These are phyloP conservation scores for Amanita thiersii DNA, from an alignment of 768 basidiomycete species.

Conservation along the genomic window DNA sequence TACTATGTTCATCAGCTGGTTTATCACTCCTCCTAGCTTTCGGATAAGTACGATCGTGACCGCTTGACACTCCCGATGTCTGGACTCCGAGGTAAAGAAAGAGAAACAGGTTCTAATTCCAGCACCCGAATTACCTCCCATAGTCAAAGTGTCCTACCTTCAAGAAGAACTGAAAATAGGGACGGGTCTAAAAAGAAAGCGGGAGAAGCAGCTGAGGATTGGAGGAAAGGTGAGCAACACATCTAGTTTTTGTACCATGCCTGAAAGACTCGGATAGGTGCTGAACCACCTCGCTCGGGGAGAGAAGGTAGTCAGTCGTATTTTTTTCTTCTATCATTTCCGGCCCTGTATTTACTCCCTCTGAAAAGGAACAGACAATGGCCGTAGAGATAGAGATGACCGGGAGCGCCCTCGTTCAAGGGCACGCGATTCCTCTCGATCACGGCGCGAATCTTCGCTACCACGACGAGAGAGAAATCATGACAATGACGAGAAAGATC, in stretches of 20 bases:
- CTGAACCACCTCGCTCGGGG: conserved; percentile 39
- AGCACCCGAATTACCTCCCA: conserved; percentile 33
- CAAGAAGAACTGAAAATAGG: conserved; percentile 50
- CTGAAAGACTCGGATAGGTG: conserved; percentile 23
- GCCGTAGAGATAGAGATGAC: conserved; percentile 54
- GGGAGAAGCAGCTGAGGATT: conserved; percentile 74
- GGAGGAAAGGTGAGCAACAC: conserved; percentile 63
- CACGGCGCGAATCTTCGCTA: conserved; percentile 50
- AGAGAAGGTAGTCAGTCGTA: conserved; percentile 54
- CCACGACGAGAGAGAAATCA: conserved; percentile 40
- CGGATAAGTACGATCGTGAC: conserved; percentile 83
- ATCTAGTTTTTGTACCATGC: conserved; percentile 4
- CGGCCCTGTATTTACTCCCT: background rate
- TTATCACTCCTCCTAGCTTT: conserved; percentile 41
- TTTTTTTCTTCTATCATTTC: background rate
- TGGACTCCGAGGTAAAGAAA: conserved; percentile 52
- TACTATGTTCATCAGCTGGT: conserved; percentile 5
- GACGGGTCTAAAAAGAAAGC: conserved; percentile 59
- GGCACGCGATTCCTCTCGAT: conserved; percentile 52
- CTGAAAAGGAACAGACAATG: conserved; percentile 40
- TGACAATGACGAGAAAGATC: conserved; percentile 18
- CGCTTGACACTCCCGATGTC: conserved; percentile 51
- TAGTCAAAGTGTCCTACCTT: conserved; percentile 25
- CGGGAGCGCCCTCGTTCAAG: conserved; percentile 60
- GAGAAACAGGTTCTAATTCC: conserved; percentile 56